These are phyloP conservation scores for Trypanosoma platydactyli DNA, from an alignment of 208 protist genomes.

Conservation along the genomic window DNA sequence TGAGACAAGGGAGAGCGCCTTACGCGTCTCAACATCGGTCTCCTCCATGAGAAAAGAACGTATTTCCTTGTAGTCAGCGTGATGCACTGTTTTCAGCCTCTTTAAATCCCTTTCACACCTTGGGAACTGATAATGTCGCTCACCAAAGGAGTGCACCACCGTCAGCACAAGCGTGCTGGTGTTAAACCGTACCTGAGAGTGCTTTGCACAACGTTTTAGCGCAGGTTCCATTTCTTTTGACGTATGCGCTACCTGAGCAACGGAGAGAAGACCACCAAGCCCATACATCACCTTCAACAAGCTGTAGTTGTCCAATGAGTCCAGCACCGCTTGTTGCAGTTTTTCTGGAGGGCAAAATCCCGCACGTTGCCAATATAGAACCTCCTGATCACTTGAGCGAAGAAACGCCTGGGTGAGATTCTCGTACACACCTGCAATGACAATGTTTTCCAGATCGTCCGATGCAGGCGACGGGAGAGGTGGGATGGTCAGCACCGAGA, in stretches of 20 bases:
- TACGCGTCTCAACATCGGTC: slow-evolving; percentile 25
- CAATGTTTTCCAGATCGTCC: slow-evolving; percentile 20
- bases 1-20: slow-evolving; percentile 5
- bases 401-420: slow-evolving; percentile 22
- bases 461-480: slow-evolving; percentile 6
- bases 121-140: slow-evolving; percentile 29
- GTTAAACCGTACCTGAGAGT: slow-evolving; percentile 10
- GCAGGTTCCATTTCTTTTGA: slow-evolving; percentile 3
- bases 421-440: slow-evolving; percentile 22
- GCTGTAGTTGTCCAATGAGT: slow-evolving; percentile 27
- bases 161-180: slow-evolving; percentile 12
- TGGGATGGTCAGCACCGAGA: slow-evolving; percentile 15
- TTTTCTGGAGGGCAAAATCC: slow-evolving; percentile 10
- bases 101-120: neutral
- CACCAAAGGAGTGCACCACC: slow-evolving; percentile 26
- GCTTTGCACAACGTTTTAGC: slow-evolving; percentile 17
- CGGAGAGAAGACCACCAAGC: slow-evolving; percentile 22
- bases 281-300: slow-evolving; percentile 26
- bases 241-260: slow-evolving; percentile 1
- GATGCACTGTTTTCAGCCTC: slow-evolving; percentile 5
- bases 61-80: slow-evolving; percentile 6
- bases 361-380: slow-evolving; percentile 27
- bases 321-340: slow-evolving; percentile 3
- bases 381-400: slow-evolving; percentile 22
- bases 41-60: slow-evolving; percentile 20